A percentile compares a stretch with the other conserved stretches of the same genome.
Conservation (phyloP, 306 rosid genomes). For the Comarum palustre region DNA sequence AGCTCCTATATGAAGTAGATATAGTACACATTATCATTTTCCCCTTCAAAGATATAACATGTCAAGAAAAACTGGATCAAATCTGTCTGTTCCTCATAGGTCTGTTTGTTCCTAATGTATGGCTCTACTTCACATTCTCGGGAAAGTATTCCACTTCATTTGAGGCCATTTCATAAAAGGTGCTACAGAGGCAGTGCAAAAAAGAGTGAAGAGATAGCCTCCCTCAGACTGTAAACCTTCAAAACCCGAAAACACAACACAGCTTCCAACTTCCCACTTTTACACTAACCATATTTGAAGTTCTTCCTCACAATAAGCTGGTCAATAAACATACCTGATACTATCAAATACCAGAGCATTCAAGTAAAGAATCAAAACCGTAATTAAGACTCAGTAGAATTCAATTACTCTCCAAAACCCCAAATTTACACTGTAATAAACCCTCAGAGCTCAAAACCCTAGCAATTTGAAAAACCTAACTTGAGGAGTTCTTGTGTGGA, state of each 20-base stretch:
- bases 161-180: not conserved
- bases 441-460: conserved; percentile 3
- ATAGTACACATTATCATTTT: not conserved
- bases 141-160: not conserved
- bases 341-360: not conserved
- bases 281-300: not conserved
- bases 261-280: not conserved
- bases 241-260: not conserved
- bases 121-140: not conserved
- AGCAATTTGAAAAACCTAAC: conserved; percentile 3
- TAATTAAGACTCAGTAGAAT: not conserved
- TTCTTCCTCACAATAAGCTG: not conserved
- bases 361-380: not conserved
- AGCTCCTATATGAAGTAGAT: not conserved
- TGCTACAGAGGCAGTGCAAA: not conserved
- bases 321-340: not conserved
- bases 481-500: not conserved
- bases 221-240: not conserved
- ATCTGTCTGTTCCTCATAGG: not conserved
- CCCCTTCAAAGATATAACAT: not conserved
- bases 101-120: not conserved
- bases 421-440: not conserved
- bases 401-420: not conserved
- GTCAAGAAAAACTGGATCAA: not conserved
- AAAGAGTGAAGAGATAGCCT: not conserved